Evolutionary conservation across 345 rosid genomes (phyloP), one percentile per base, ranked within the genome.

Genomic region (Boechera divaricarpa): DNA sequence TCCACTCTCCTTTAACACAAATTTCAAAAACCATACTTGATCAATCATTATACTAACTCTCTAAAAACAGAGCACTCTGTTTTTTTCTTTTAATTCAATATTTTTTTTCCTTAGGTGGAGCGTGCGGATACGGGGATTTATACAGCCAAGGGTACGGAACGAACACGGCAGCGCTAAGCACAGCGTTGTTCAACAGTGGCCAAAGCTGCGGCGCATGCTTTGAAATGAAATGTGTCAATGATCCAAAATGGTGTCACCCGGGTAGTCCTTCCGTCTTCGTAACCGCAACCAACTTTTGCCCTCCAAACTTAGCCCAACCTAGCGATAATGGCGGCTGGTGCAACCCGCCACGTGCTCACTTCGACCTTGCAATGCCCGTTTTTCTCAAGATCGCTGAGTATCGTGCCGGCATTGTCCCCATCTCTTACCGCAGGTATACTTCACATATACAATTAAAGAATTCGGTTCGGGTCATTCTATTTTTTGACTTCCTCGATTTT

Each of bases 261-360:
- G 89, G 94, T 1, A 85, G 67, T 63, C 94, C 92, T 6, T 88
- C 94, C 24, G 87, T 90, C 65, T 47, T 90, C 35, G 58, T 90
- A 29, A 90, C 94, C 7, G 90, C 92, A 33, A 90, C 94, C 41
- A 90, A 90, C 84, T 90, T 85, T 55, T 86, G 94, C 70, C 94
- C 92, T 4, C 92, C 94, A 2, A 87, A 83, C 77, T 74, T 70
- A 1, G 83, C 83, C 5, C 78, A 63, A 5, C 75, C 81, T 57
- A 81, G 78, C 49, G 93, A 91, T 81, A 79, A 91, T 78, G 97
- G 97, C 8, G 97, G 97, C 3, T 91, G 97, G 94, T 91, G 97
- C 76, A 91, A 91, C 69, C 97, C 97, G 16, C 97, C 97, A 42
- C 89, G 93, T 0, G 71, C 81, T 52, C 83, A 81, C 12, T 81